Evolutionary conservation across 345 rosid genomes (phyloP), one percentile per base, ranked within the genome.

Genomic region (Viola odorata): DNA sequence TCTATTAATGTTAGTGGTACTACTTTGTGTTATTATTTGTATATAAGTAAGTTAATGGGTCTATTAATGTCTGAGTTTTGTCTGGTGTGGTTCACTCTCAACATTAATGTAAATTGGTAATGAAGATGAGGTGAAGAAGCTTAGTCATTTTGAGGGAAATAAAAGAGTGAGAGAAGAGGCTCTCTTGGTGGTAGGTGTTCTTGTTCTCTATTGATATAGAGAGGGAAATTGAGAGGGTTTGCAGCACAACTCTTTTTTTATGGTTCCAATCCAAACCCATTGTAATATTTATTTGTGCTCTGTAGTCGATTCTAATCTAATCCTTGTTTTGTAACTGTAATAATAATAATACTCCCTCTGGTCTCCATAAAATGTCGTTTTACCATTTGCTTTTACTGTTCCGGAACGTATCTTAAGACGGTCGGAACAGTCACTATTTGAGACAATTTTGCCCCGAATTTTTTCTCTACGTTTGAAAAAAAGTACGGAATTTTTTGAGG

Each of bases 71-170:
- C 36, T 14, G 50, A 40, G 49, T 13, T 61, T 41, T 37, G 32
- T 23, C 1, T 37, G 5, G 38, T 64, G 60, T 42, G 58, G 39
- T 45, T 36, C 47, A 15, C 67, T 64, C 66, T 59, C 56, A 60
- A 49, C 9, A 60, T 41, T 23, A 23, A 39, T 72, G 77, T 66
- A 60, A 8, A 62, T 52, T 64, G 1, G 69, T 40, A 58, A 57
- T 57, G 48, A 64, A 70, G n/a, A 17, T 65, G 71, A 65, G 63
- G 58, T 60, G 36, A 52, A 32, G 36, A 32, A 17, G 40, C 57
- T 68, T 70, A 58, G 58, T 23, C 32, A 69, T 75, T 52, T 72
- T 68, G 54, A 62, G 53, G 62, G 69, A 78, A 72, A 65, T 51
- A 55, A 41, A 16, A 23, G 2, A 23, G 1, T 23, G 32, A 23